These are phyloP conservation scores for Mallotus nudiflorus DNA, from an alignment of 345 rosid species.

Conservation along the genomic window DNA sequence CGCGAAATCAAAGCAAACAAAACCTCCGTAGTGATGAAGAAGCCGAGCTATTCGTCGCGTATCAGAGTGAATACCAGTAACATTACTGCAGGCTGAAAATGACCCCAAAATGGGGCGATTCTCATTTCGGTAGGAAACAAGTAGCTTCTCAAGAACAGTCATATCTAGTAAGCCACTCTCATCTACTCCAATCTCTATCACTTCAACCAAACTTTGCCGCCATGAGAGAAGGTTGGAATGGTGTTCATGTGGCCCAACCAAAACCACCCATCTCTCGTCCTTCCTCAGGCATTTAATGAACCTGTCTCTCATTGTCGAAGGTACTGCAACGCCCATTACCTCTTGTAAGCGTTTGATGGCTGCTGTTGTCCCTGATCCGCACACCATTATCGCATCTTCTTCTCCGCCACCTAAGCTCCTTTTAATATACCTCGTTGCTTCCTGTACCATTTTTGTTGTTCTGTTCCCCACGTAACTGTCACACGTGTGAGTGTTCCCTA, in stretches of 20 bases:
- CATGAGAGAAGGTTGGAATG: constrained; percentile 67
- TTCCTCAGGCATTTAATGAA: constrained; percentile 28
- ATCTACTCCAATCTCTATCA: constrained; percentile 50
- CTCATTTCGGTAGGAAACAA: constrained; percentile 20
- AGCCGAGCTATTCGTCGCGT: constrained; percentile 50
- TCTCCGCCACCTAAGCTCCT: constrained; percentile 48
- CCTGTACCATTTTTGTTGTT: constrained; percentile 52
- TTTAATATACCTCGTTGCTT: constrained; percentile 49
- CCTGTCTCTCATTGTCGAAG: constrained; percentile 42
- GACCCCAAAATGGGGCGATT: constrained; percentile 55
- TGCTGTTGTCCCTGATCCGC: constrained; percentile 58
- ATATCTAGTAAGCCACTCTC: constrained; percentile 37
- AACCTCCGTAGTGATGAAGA: constrained; percentile 48
- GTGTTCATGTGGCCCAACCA: constrained; percentile 67
- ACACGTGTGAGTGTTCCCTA: constrained; percentile 58
- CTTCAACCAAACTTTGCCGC: constrained; percentile 64
- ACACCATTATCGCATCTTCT: constrained; percentile 47
- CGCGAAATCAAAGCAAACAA: constrained; percentile 63
- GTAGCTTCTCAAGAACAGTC: constrained; percentile 29
- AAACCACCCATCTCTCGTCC: constrained; percentile 59
- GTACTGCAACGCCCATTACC: constrained; percentile 53
- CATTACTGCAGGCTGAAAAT: constrained; percentile 68
- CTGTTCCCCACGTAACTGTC: constrained; percentile 54
- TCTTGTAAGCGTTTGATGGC: constrained; percentile 65
- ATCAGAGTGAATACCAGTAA: constrained; percentile 46